phyloP scores from a whole-genome alignment of 2,329 filamentous ascomycete species.

The Paracamarosporium sp. region DNA sequence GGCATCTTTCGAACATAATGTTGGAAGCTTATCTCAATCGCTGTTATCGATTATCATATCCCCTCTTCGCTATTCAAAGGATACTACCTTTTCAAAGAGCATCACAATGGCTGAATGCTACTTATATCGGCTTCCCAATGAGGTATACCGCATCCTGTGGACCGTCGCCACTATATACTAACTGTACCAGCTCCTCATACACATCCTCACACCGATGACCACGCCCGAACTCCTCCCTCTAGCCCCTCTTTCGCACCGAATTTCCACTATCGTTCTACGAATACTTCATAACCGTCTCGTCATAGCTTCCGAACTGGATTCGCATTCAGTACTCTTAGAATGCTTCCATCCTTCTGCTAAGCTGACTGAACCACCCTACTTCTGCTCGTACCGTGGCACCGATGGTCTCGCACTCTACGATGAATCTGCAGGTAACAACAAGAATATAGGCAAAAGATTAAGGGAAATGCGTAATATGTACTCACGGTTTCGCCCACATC shows the following conservation, averaged over 20 bases:
- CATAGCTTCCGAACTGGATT: conserved; percentile 62
- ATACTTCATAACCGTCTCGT: conserved; percentile 71
- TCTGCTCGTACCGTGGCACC: conserved; percentile 72
- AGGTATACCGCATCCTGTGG: conserved; percentile 26
- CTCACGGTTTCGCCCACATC: conserved; percentile 72
- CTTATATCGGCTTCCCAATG: conserved; percentile 47
- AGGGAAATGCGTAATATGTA: conserved; percentile 65
- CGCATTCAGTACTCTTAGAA: conserved; percentile 76
- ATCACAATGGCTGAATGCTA: conserved; percentile 34
- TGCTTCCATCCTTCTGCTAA: conserved; percentile 77
- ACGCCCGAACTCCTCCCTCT: conserved; percentile 59
- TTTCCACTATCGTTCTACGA: conserved; percentile 68
- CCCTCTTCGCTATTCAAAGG: background rate
- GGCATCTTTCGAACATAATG: conserved; percentile 35
- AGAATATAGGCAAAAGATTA: conserved; percentile 43
- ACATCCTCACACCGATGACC: conserved; percentile 50
- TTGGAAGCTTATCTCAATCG: conserved; percentile 21
- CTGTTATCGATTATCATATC: background rate
- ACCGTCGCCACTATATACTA: conserved; percentile 14
- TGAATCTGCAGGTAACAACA: conserved; percentile 39
- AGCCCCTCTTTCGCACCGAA: conserved; percentile 65
- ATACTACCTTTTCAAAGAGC: background rate
- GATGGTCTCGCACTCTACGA: conserved; percentile 60
- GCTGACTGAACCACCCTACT: conserved; percentile 71
- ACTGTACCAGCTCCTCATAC: conserved; percentile 49